Base-by-base conservation (phyloP, 225 moss, liverwort and hornwort genomes). In the Pleurozium schreberi region DNA sequence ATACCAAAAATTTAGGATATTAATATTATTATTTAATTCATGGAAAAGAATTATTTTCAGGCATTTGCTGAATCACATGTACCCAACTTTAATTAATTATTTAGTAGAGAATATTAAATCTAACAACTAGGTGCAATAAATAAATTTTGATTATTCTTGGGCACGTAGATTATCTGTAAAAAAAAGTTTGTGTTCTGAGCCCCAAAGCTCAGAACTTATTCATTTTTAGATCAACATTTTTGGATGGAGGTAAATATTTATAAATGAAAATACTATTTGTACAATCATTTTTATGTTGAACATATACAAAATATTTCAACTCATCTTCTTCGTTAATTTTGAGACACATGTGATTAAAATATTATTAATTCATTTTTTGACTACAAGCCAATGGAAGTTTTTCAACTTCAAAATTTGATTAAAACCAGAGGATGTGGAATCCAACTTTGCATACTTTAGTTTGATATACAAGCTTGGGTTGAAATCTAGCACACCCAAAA, bases 141-240 rank as follows among this genome's bases (percentile, higher is more conserved):
- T n/a, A n/a, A n/a, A n/a, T n/a, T n/a, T n/a, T n/a, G n/a, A n/a
- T n/a, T n/a, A n/a, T n/a, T n/a, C n/a, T n/a, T n/a, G n/a, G n/a
- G n/a, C n/a, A n/a, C n/a, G n/a, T n/a, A n/a, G n/a, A n/a, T n/a
- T n/a, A n/a, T n/a, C n/a, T n/a, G n/a, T n/a, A n/a, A n/a, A n/a
- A n/a, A n/a, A n/a, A n/a, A n/a, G 1, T 0, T 25, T 1, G 40
- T 14, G 8, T 49, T 49, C 11, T 49, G 8, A 70, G 5, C 2
- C 5, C 4, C 2, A 42, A 42, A 42, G 5, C 15, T 70, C 0
- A 42, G 0, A 26, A 42, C 26, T 14, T 14, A 42, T 5, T 70
- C 9, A 42, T 8, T 40, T 69, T 25, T 6, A 25, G 14, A 4
- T 69, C 42, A 40, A 25, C 1, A 42, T 8, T 42, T 68, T 40